Conservation (phyloP, 2,329 filamentous ascomycete species). For the Elsinoe ampelina region DNA sequence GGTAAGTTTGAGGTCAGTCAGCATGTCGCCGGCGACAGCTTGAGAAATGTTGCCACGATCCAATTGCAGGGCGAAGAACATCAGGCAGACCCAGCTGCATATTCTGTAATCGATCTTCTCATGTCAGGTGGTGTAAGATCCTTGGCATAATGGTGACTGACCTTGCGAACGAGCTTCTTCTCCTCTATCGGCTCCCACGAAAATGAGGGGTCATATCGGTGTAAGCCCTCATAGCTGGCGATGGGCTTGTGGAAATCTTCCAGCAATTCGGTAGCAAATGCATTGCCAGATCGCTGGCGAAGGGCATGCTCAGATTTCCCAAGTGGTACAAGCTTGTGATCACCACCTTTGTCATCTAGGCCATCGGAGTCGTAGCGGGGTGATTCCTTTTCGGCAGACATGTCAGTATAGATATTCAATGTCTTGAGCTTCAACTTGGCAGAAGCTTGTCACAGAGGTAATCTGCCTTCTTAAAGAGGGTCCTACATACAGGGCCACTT, state of each 20-base stretch:
- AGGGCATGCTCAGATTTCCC: conserved; percentile 17
- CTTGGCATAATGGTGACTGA: conserved; percentile 23
- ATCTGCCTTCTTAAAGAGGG: not conserved
- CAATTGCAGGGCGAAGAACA: conserved; percentile 44
- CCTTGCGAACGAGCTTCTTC: conserved; percentile 45
- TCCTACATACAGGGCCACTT: conserved; percentile 4
- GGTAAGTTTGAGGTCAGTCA: conserved; percentile 18
- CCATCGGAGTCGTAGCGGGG: conserved; percentile 2
- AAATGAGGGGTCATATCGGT: conserved; percentile 50
- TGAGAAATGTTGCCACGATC: conserved; percentile 23
- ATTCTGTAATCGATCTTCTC: conserved; percentile 42
- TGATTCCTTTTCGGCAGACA: not conserved
- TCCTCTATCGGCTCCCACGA: conserved; percentile 51
- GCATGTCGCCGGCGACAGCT: conserved; percentile 22
- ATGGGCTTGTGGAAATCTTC: conserved; percentile 41
- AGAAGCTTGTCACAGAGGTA: conserved; percentile 4
- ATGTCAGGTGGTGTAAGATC: conserved; percentile 17
- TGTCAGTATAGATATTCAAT: conserved; percentile 1
- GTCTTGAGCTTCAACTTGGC: conserved; percentile 7
- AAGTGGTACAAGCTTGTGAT: not conserved
- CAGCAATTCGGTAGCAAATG: conserved; percentile 31
- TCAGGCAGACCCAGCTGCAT: conserved; percentile 44
- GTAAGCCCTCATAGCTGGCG: conserved; percentile 49
- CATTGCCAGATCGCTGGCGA: conserved; percentile 21
- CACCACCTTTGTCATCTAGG: not conserved